These are phyloP conservation scores for Ettlia oleoabundans DNA, from an alignment of 139 green algal species.

Conservation along the genomic window DNA sequence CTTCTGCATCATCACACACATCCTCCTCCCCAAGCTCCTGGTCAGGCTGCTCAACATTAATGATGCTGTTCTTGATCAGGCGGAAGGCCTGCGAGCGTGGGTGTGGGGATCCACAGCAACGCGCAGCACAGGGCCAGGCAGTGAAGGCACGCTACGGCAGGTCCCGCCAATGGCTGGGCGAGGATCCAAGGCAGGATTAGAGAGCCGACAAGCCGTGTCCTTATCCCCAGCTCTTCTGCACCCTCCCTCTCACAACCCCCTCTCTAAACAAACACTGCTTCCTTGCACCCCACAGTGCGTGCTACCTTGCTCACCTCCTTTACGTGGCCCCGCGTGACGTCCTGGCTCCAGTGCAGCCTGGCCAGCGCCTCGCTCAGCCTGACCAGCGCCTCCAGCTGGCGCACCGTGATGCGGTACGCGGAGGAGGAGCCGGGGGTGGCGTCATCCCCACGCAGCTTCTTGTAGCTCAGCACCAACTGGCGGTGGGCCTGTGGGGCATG, in stretches of 20 bases:
- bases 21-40: conserved; percentile 77
- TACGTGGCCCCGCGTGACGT: conserved; percentile 68
- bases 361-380: conserved; percentile 88
- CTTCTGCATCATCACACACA: conserved; percentile 43
- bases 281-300: not conserved
- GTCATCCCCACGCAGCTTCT: conserved; percentile 86
- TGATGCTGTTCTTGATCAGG: conserved; percentile 90
- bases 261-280: not conserved
- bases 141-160: not conserved
- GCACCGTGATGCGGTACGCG: conserved; percentile 89
- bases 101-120: not conserved
- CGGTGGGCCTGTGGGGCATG: conserved; percentile 55
- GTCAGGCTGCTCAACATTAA: conserved; percentile 84
- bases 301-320: conserved; percentile 8
- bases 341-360: conserved; percentile 53
- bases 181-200: too few relatives aligned
- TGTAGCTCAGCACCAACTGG: conserved; percentile 86
- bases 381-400: conserved; percentile 92
- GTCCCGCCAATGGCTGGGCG: not conserved
- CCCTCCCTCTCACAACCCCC: too few relatives aligned
- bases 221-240: too few relatives aligned
- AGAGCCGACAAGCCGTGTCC: too few relatives aligned
- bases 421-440: conserved; percentile 78
- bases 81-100: conserved; percentile 67
- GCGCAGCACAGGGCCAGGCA: too few relatives aligned